Evolutionary conservation across 2,329 filamentous ascomycete genomes (phyloP).

Genomic region (Meredithiella fracta): DNA sequence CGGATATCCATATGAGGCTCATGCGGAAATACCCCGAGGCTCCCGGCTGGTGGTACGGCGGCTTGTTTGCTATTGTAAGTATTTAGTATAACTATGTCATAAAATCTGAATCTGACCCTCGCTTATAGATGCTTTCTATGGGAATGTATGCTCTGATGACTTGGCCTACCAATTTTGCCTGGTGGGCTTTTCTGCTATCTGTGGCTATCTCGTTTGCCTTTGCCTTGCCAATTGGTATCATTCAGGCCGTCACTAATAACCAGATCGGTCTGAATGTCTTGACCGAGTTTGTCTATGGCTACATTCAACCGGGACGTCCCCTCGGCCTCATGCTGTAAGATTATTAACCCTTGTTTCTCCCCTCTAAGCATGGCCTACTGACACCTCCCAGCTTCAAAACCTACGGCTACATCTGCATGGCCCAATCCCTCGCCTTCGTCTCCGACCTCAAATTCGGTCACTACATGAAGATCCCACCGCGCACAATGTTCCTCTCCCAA

Average conservation of each 20-base stretch:
- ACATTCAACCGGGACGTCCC: constrained; percentile 56
- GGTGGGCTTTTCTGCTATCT: constrained; percentile 57
- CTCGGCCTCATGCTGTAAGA: constrained; percentile 55
- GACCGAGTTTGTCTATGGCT: constrained; percentile 58
- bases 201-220: constrained; percentile 48
- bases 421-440: constrained; percentile 47
- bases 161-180: constrained; percentile 50
- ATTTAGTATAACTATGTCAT: neutral
- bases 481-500: constrained; percentile 50
- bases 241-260: constrained; percentile 54
- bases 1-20: constrained; percentile 47
- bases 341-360: neutral
- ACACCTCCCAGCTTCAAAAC: constrained; percentile 36
- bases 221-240: constrained; percentile 50
- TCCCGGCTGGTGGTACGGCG: constrained; percentile 47
- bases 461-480: constrained; percentile 55
- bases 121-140: constrained; percentile 32
- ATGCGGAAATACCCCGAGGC: constrained; percentile 48
- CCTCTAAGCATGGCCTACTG: constrained; percentile 3
- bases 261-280: constrained; percentile 59
- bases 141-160: constrained; percentile 38
- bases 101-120: constrained; percentile 10
- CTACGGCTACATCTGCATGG: constrained; percentile 47
- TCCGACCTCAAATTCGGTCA: constrained; percentile 54
- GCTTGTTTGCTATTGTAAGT: constrained; percentile 37